Evolutionary conservation across 2,329 filamentous ascomycete genomes (phyloP).

Genomic region (Beauveria bassiana): DNA sequence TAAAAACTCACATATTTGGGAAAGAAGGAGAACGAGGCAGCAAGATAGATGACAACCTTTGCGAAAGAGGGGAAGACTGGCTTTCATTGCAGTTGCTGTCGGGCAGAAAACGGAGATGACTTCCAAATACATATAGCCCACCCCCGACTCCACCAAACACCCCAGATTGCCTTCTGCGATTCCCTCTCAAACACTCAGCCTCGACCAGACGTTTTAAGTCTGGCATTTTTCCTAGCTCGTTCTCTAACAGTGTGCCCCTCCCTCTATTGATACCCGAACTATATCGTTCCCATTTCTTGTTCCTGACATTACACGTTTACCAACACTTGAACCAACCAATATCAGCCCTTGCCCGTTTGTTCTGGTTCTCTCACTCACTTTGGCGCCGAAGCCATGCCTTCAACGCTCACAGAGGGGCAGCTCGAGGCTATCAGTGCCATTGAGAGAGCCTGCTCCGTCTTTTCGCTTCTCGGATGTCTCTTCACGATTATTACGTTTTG

Average conservation of each 20-base stretch:
- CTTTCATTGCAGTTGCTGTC: background rate
- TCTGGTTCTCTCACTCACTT: background rate
- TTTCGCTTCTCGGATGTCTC: constrained; percentile 63
- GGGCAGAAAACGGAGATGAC: background rate
- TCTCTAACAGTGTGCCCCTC: background rate
- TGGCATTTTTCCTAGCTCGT: background rate
- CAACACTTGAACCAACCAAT: too few species aligned
- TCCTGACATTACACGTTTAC: background rate
- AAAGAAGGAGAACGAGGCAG: background rate
- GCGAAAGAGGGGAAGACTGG: background rate
- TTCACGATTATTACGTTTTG: constrained; percentile 68
- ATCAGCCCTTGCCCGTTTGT: background rate
- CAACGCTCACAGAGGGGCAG: constrained; percentile 24
- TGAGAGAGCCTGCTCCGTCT: constrained; percentile 60
- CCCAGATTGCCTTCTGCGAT: background rate
- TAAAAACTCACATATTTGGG: background rate
- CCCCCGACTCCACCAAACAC: constrained; percentile 5
- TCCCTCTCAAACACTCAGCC: background rate
- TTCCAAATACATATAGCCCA: constrained; percentile 6
- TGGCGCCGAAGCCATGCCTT: background rate
- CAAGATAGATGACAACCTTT: background rate
- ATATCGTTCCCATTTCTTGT: background rate
- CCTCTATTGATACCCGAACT: background rate
- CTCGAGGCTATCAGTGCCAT: constrained; percentile 50
- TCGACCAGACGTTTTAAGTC: background rate